Conservation (phyloP, 2,329 filamentous ascomycete genomes). For the Colletotrichum sp. region DNA sequence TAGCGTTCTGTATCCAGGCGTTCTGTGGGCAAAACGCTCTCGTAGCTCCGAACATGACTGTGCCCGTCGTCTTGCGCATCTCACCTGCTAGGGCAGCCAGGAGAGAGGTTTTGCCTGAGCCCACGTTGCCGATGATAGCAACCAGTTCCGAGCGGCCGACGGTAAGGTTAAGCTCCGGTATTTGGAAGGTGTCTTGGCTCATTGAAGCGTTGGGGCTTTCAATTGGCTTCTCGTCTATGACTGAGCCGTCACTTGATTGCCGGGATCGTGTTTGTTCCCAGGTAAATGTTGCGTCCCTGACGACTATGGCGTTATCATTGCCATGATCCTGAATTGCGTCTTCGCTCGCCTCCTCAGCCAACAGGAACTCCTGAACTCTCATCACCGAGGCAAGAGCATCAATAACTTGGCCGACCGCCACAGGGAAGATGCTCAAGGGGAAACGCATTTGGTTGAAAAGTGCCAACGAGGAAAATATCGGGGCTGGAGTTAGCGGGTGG, state of each 20-base stretch:
- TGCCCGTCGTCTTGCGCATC: constrained; percentile 82
- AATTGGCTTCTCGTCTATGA: constrained; percentile 48
- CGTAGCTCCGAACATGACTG: constrained; percentile 75
- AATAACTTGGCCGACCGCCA: constrained; percentile 86
- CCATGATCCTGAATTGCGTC: constrained; percentile 61
- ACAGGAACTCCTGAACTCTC: constrained; percentile 84
- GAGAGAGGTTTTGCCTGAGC: constrained; percentile 87
- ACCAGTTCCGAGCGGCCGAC: constrained; percentile 77
- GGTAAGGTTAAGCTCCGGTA: constrained; percentile 69
- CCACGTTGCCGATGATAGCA: constrained; percentile 82
- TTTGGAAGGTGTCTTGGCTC: constrained; percentile 66
- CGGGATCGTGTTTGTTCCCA: constrained; percentile 68
- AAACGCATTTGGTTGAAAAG: constrained; percentile 90
- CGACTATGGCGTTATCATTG: constrained; percentile 70
- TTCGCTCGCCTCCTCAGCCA: constrained; percentile 85
- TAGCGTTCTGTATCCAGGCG: constrained; percentile 94
- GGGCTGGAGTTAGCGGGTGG: constrained; percentile 72
- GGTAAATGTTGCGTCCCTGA: constrained; percentile 78
- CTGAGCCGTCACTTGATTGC: constrained; percentile 35
- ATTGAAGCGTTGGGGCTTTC: background rate
- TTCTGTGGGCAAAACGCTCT: constrained; percentile 94
- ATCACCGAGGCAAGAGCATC: constrained; percentile 85
- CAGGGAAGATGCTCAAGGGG: constrained; percentile 84
- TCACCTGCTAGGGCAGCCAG: constrained; percentile 89
- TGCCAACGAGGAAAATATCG: constrained; percentile 89